Evolutionary conservation across 192 early-diverging fungal genomes (phyloP).

Genomic region (Backusella psychrophila): DNA sequence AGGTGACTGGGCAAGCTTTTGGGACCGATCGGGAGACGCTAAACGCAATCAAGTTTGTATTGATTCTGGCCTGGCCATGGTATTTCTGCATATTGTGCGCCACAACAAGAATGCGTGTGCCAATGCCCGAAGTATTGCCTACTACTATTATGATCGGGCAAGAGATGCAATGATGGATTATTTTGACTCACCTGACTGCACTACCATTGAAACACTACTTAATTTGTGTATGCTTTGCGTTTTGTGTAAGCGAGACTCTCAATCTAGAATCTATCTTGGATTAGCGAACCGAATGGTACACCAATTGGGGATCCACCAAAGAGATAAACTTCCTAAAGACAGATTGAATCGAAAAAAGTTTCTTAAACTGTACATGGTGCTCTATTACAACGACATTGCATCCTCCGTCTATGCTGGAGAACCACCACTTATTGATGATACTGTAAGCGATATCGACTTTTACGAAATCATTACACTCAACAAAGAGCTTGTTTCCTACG

Average conservation of each 20-base stretch:
- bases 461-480: conserved; percentile 23
- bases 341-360: conserved; percentile 18
- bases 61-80: conserved; percentile 32
- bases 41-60: conserved; percentile 34
- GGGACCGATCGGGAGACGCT: conserved; percentile 28
- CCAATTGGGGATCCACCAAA: conserved; percentile 27
- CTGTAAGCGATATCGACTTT: conserved; percentile 31
- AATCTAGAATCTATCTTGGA: conserved; percentile 31
- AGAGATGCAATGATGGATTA: conserved; percentile 29
- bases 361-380: conserved; percentile 28
- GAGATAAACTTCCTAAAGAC: conserved; percentile 11
- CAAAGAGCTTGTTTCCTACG: not conserved
- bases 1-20: conserved; percentile 31
- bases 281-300: conserved; percentile 31
- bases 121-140: conserved; percentile 21
- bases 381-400: conserved; percentile 32
- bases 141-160: conserved; percentile 29
- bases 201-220: conserved; percentile 36
- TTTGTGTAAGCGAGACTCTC: conserved; percentile 28
- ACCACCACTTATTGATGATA: conserved; percentile 26
- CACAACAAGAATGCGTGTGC: conserved; percentile 25
- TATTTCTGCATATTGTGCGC: conserved; percentile 31
- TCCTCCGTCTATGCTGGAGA: conserved; percentile 29
- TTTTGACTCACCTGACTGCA: conserved; percentile 33
- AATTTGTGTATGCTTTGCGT: conserved; percentile 37